Evolutionary conservation across 352 stramenopile species (phyloP).

Genomic region (Lagenidium giganteum): DNA sequence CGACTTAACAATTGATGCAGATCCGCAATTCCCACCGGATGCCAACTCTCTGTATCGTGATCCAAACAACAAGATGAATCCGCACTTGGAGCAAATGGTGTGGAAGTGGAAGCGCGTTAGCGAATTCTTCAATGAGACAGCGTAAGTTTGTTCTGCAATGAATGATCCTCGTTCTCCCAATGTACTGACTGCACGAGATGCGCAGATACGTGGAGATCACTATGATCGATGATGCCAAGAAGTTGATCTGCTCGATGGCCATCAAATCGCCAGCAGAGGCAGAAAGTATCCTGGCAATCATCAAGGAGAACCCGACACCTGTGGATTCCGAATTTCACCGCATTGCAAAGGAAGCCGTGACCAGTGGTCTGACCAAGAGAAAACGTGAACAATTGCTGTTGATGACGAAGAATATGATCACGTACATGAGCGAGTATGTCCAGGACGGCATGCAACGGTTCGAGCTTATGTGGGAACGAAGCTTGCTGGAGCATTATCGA

Average conservation of each 20-base stretch:
- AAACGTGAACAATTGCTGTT: slow-evolving; percentile 73
- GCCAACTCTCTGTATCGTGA: slow-evolving; percentile 64
- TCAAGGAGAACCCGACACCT: slow-evolving; percentile 31
- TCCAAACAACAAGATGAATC: slow-evolving; percentile 53
- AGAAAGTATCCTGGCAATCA: slow-evolving; percentile 65
- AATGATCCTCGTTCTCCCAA: not conserved
- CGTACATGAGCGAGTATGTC: slow-evolving; percentile 78
- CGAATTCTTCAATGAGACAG: slow-evolving; percentile 82
- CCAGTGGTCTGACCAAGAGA: slow-evolving; percentile 49
- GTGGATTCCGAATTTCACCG: slow-evolving; percentile 62
- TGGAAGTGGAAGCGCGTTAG: slow-evolving; percentile 83
- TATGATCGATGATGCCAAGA: slow-evolving; percentile 79
- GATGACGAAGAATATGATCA: slow-evolving; percentile 83
- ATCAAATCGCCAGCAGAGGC: slow-evolving; percentile 76
- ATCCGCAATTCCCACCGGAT: slow-evolving; percentile 74
- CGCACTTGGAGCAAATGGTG: slow-evolving; percentile 70
- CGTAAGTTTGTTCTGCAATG: slow-evolving; percentile 26
- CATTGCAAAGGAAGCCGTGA: slow-evolving; percentile 65
- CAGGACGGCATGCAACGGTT: slow-evolving; percentile 77
- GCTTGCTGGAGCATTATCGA: slow-evolving; percentile 74
- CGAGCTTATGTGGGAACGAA: slow-evolving; percentile 83
- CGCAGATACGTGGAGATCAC: slow-evolving; percentile 69
- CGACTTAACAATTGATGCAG: slow-evolving; percentile 13
- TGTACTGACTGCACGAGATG: not conserved
- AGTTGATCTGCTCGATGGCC: slow-evolving; percentile 77